Evolutionary conservation across 352 stramenopile genomes (phyloP), one percentile per base, ranked within the genome.

Genomic region (Aphanomyces invadans): DNA sequence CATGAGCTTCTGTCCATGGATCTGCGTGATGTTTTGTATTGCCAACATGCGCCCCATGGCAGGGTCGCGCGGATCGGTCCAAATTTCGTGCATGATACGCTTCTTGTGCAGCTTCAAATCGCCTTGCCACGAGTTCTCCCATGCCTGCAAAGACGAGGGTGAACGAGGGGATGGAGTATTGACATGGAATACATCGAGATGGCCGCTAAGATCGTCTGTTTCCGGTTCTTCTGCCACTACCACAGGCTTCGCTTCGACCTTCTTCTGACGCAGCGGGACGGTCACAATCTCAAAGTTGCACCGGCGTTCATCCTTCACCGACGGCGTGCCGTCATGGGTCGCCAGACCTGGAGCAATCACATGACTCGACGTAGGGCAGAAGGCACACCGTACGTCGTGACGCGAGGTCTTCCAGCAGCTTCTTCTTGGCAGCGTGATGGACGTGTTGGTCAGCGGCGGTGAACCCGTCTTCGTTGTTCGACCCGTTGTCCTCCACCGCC

Each of bases 221-320:
- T 54, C 46, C 1, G 19, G 46, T 23, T 54, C 46, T 54, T 54
- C 46, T 21, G 21, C 46, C 28, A 28, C 46, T 21, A 29, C 19
- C 12, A 54, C 19, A 54, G 46, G 46, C 23, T 10, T 21, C 17
- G 46, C 9, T 28, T 54, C 19, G 21, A 28, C 19, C 23, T 54
- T 54, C 46, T 28, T 54, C 19, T 23, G 46, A 29, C 0, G 19
- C 17, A 54, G 25, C 11, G 46, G 19, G 19, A 54, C 1, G 28
- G 21, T 23, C 28, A 54, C 19, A 23, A 54, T 54, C 28, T 54
- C 46, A 54, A 54, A 54, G 46, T 54, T 23, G 46, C 46, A 54
- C 17, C 46, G 46, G 9, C 46, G 46, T 0, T 54, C 46, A 23
- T 54, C 46, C 23, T 54, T 54, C 19, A 54, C 46, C 10, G 1